A percentile compares a stretch with the other conserved stretches of the same genome.
Conservation (phyloP, 2,329 filamentous ascomycete genomes). For the Tolypocladium amazonense region DNA sequence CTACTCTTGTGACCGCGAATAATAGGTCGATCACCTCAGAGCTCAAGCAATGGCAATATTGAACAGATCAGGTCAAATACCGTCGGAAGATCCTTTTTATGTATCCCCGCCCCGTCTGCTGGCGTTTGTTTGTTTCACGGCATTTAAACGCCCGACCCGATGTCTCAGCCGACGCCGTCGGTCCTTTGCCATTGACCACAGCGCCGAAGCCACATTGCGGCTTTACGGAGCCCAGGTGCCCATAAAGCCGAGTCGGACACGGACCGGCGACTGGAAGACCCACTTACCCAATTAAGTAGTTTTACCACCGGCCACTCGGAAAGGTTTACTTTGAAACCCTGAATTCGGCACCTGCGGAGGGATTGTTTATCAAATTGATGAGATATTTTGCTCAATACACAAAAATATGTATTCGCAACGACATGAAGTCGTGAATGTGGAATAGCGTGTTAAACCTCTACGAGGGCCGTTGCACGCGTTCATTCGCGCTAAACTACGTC, state of each 20-base stretch:
- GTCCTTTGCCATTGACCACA: neutral
- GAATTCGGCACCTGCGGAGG: too few species aligned
- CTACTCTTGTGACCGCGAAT: neutral
- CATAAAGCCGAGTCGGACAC: neutral
- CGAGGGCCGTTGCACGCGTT: too few species aligned
- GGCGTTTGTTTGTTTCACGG: neutral
- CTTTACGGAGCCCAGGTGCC: neutral
- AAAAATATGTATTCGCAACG: too few species aligned
- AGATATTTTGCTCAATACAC: too few species aligned
- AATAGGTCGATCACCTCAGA: neutral
- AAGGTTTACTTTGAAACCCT: too few species aligned
- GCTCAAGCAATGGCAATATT: neutral
- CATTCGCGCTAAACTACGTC: too few species aligned
- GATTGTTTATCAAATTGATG: too few species aligned
- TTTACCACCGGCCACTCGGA: too few species aligned
- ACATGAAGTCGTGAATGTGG: too few species aligned
- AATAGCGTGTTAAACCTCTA: too few species aligned
- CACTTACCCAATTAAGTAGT: neutral
- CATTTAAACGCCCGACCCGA: neutral
- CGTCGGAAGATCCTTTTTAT: neutral
- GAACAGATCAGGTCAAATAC: neutral
- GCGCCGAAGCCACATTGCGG: neutral
- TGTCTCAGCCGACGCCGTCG: constrained; percentile 11
- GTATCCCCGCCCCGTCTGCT: neutral
- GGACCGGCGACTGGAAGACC: neutral